Evolutionary conservation across 116 monocot genomes (phyloP), one percentile per base, ranked within the genome.

Genomic region (Phalaenopsis hybrid): DNA sequence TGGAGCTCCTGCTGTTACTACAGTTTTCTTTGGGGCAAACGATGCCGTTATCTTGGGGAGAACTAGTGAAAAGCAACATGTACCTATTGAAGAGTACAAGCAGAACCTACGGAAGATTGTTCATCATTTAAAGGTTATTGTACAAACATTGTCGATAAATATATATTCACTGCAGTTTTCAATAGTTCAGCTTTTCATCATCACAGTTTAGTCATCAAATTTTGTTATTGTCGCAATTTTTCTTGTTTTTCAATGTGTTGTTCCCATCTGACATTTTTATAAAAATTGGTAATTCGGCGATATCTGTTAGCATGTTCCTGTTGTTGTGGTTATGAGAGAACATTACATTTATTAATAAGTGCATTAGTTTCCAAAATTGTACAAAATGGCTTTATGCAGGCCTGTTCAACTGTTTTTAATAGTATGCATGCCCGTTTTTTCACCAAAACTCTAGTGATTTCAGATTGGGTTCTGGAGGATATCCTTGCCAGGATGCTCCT

Each of bases 1-100:
- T 15, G 74, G 50, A 20, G 70, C 89, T 77, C 94, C 94, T 85
- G 43, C 81, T 77, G 93, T 89, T 20, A 84, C 82, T 41, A 98
- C 93, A 9, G 83, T 98, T 25, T 98, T 95, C 82, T 98, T 98
- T 89, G 98, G 98, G 46, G 93, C 95, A 33, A 98, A 95, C 89
- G 98, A 98, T 88, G 98, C 98, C 44, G 94, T 91, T 68, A 90
- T 98, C 80, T 57, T 85, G 48, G 98, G 89, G 45, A 86, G 92
- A 76, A 88, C 77, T 44, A 90, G 86, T 84, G 88, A 98, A 78
- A 79, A 85, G 44, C 98, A 98, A 44, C 94, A 98, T 85, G 95
- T 98, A 6, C 93, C 95, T 68, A 37, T 91, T 83, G 84, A 91
- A 75, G 95, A 98, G 81, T 98, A 98, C 81, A 90, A 88, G 75